Percentiles rank a stretch among this genome's conserved stretches.
Evolutionary conservation across 345 rosid genomes (phyloP).

Genomic region (Litchi chinensis): DNA sequence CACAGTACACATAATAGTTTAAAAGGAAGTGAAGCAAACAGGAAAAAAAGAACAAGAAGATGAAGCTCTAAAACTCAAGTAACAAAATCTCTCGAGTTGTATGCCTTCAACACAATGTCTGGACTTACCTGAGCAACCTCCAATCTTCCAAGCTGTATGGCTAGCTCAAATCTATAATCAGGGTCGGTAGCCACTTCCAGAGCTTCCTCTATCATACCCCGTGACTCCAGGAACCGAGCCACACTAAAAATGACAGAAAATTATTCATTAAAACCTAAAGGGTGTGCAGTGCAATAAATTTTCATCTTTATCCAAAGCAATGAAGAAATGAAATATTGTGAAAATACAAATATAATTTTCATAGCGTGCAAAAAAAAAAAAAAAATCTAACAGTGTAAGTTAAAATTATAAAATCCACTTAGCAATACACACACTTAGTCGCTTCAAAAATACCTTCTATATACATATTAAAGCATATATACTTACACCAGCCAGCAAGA

Average conservation of each 20-base stretch:
- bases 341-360: background rate
- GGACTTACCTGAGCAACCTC: conserved; percentile 83
- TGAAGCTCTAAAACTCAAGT: background rate
- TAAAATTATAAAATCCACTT: background rate
- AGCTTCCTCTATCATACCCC: conserved; percentile 96
- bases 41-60: background rate
- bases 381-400: background rate
- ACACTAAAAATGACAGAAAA: conserved; percentile 58
- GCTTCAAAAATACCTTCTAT: background rate
- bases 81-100: background rate
- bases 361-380: background rate
- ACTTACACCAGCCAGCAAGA: background rate
- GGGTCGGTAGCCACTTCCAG: conserved; percentile 96
- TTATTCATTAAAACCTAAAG: conserved; percentile 20
- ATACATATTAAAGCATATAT: background rate
- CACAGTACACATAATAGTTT: conserved; percentile 11
- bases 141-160: conserved; percentile 91
- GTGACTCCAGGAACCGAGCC: conserved; percentile 97
- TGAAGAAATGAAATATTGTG: background rate
- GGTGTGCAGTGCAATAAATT: background rate
- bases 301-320: background rate
- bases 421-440: background rate
- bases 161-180: conserved; percentile 94
- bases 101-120: conserved; percentile 10
- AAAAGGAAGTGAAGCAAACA: conserved; percentile 11